These are phyloP conservation scores for Cryptococcus floricola DNA, from an alignment of 1,284 basidiomycete genomes.

Conservation along the genomic window DNA sequence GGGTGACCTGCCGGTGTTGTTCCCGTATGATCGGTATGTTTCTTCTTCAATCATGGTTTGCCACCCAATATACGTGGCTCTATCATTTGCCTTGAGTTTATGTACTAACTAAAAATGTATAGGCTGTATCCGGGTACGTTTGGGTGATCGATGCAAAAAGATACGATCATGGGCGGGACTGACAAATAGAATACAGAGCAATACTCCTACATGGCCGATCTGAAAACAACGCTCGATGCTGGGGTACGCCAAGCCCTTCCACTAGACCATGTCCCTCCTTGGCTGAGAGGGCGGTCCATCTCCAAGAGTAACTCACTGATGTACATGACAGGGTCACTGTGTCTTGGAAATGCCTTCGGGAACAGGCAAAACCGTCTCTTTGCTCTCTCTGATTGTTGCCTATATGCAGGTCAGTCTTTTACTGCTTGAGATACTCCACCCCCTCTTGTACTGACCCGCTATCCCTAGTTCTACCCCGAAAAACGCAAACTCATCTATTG, in stretches of 20 bases:
- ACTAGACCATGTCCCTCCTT: background rate
- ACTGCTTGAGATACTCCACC: background rate
- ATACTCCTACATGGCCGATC: constrained; percentile 98
- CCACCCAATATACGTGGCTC: background rate
- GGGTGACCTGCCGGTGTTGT: constrained; percentile 83
- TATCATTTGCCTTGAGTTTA: background rate
- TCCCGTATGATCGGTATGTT: constrained; percentile 72
- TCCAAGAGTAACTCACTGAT: background rate
- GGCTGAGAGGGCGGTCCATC: no score
- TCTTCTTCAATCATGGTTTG: background rate
- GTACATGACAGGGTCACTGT: constrained; percentile 75
- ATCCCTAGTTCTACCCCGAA: constrained; percentile 75
- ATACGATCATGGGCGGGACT: constrained; percentile 1
- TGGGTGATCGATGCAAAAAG: background rate
- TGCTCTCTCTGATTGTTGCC: constrained; percentile 92
- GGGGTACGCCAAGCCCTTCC: constrained; percentile 51
- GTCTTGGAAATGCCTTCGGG: constrained; percentile 99
- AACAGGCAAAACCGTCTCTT: constrained; percentile 96
- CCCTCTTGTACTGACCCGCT: background rate
- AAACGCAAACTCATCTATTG: constrained; percentile 96
- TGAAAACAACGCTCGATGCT: constrained; percentile 93
- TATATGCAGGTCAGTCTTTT: constrained; percentile 76
- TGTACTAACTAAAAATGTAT: constrained; percentile 4
- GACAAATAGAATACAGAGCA: constrained; percentile 61
- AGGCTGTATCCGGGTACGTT: constrained; percentile 38